Conservation (phyloP, 1,284 basidiomycete species). For the Ceratobasidium sp. region DNA sequence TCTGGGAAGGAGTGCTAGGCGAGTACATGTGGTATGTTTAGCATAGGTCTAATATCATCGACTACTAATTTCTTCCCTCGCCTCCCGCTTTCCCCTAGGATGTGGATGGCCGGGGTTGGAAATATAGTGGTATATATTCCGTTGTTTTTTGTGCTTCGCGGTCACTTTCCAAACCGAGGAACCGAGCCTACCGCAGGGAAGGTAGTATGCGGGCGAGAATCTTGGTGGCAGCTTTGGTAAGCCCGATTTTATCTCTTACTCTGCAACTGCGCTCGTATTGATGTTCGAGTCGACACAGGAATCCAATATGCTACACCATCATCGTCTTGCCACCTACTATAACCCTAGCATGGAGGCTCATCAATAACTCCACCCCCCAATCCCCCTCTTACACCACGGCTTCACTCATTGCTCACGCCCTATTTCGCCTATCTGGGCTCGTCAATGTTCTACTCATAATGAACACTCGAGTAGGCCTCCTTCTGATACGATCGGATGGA, state of each 20-base stretch:
- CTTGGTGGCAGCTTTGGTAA: not conserved
- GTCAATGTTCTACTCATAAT: not conserved
- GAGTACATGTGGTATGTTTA: constrained; percentile 4
- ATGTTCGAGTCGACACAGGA: no score
- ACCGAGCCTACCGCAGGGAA: no score
- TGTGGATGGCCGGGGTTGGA: not conserved
- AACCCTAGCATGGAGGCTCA: not conserved
- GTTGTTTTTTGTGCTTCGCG: not conserved
- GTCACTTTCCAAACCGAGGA: no score
- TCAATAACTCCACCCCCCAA: not conserved
- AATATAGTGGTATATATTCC: not conserved
- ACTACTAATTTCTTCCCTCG: no score
- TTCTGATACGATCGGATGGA: not conserved
- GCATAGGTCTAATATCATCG: not conserved
- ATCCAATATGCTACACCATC: not conserved
- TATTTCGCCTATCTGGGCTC: not conserved
- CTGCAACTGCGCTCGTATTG: no score
- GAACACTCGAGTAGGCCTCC: not conserved
- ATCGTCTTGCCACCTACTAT: not conserved
- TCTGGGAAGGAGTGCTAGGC: not conserved
- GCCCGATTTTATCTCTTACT: no score
- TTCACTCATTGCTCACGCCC: not conserved
- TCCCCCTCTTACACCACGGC: not conserved
- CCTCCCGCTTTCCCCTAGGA: not conserved
- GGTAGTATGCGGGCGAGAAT: not conserved